These are phyloP conservation scores for Rhizomucor pusillus DNA, from an alignment of 371 early-diverging fungal genomes.

Conservation along the genomic window DNA sequence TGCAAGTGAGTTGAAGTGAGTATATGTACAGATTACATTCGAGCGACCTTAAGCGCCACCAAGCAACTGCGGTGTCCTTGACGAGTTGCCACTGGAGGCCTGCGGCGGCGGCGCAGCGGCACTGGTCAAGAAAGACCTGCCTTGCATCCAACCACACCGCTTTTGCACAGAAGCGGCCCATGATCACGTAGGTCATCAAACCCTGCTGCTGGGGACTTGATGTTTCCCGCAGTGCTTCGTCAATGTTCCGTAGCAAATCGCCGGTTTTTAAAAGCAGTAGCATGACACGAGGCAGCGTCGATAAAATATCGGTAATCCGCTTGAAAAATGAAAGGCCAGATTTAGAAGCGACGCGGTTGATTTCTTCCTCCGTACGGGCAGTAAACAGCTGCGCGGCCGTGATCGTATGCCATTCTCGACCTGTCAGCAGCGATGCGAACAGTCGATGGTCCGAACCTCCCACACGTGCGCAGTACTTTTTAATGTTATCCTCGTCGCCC, in stretches of 20 bases:
- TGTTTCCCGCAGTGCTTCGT: constrained; percentile 44
- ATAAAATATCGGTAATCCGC: constrained; percentile 80
- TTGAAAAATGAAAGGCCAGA: constrained; percentile 55
- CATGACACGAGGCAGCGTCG: constrained; percentile 78
- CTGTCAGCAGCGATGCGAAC: constrained; percentile 86
- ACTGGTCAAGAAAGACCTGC: constrained; percentile 5
- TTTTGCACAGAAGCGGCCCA: constrained; percentile 57
- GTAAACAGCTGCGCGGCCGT: constrained; percentile 33
- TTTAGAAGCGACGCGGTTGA: constrained; percentile 26
- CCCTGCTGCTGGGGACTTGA: constrained; percentile 30
- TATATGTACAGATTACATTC: constrained; percentile 8
- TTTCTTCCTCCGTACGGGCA: constrained; percentile 47
- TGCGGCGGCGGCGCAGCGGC: neutral
- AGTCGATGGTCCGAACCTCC: constrained; percentile 79
- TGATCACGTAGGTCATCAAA: constrained; percentile 50
- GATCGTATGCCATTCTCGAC: constrained; percentile 77
- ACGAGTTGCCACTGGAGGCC: constrained; percentile 10
- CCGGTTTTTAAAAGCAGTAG: constrained; percentile 88
- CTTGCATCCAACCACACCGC: constrained; percentile 48
- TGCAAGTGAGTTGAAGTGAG: neutral
- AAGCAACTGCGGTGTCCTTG: constrained; percentile 4
- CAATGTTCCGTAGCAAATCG: constrained; percentile 74
- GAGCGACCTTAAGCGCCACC: constrained; percentile 8
- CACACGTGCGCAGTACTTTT: constrained; percentile 51
- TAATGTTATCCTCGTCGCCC: constrained; percentile 73